These are phyloP conservation scores for Cladosporium colombiae DNA, from an alignment of 2,329 filamentous ascomycete genomes.

Conservation along the genomic window DNA sequence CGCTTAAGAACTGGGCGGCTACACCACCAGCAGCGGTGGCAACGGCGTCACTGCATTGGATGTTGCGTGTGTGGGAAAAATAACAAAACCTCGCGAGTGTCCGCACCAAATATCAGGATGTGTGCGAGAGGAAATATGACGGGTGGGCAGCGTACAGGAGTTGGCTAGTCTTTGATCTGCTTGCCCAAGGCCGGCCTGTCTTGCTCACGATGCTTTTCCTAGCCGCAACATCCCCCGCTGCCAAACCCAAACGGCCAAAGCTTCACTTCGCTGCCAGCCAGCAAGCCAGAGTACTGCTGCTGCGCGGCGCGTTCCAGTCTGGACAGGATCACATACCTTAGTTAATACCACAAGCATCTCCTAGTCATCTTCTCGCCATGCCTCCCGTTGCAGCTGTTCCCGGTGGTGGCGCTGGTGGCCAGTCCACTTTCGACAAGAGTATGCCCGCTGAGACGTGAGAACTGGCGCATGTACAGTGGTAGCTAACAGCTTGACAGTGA, in stretches of 20 bases:
- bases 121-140: neutral
- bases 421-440: constrained; percentile 73
- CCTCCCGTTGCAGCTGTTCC: constrained; percentile 32
- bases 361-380: constrained; percentile 28
- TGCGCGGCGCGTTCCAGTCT: neutral
- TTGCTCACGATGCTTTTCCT: constrained; percentile 7
- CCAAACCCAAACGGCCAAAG: constrained; percentile 8
- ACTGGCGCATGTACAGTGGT: neutral
- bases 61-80: neutral
- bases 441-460: constrained; percentile 35
- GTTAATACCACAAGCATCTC: neutral
- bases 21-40: constrained; percentile 9
- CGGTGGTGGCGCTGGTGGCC: constrained; percentile 48
- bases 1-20: constrained; percentile 7
- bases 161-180: neutral
- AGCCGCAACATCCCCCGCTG: constrained; percentile 11
- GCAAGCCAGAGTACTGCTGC: neutral
- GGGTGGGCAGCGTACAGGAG: neutral
- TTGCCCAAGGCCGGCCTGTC: neutral
- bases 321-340: neutral
- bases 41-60: constrained; percentile 12
- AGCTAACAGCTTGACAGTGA: constrained; percentile 60
- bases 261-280: constrained; percentile 3
- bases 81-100: neutral
- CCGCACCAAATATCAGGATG: neutral